Evolutionary conservation across 345 rosid species (phyloP).

Genomic region (Melastoma malabathricum): DNA sequence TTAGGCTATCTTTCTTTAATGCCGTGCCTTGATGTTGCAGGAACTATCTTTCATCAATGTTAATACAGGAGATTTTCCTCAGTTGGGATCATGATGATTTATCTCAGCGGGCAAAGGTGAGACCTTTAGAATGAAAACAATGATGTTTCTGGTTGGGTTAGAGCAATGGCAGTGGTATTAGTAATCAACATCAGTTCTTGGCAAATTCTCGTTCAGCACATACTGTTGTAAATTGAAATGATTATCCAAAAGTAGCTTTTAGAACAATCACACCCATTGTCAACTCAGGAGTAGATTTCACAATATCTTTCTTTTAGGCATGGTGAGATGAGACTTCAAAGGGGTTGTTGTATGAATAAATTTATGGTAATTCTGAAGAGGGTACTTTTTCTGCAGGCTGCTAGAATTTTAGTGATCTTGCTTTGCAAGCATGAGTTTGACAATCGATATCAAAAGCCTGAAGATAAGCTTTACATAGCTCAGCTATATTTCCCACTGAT

Average conservation of each 20-base stretch:
- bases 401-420: slow-evolving; percentile 81
- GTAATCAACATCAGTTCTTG: too few relatives aligned
- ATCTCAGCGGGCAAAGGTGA: slow-evolving; percentile 85
- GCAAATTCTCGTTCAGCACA: too few relatives aligned
- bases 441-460: slow-evolving; percentile 95
- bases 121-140: not conserved
- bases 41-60: slow-evolving; percentile 91
- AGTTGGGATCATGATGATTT: slow-evolving; percentile 97
- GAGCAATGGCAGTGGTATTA: too few relatives aligned
- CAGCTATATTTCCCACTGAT: slow-evolving; percentile 89
- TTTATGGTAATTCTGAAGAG: not conserved
- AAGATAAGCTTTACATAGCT: slow-evolving; percentile 93
- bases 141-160: not conserved
- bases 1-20: too few relatives aligned
- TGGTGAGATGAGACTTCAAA: too few relatives aligned
- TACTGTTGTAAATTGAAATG: too few relatives aligned
- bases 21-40: slow-evolving; percentile 36
- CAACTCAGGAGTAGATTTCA: slow-evolving; percentile 1
- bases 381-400: slow-evolving; percentile 49
- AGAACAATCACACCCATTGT: too few relatives aligned
- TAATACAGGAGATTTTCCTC: slow-evolving; percentile 91
- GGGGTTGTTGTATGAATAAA: too few relatives aligned
- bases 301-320: slow-evolving; percentile 2
- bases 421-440: slow-evolving; percentile 97
- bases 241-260: too few relatives aligned